phyloP scores from a whole-genome alignment of 441 rosid genomes.

The Monsonia emarginata region DNA sequence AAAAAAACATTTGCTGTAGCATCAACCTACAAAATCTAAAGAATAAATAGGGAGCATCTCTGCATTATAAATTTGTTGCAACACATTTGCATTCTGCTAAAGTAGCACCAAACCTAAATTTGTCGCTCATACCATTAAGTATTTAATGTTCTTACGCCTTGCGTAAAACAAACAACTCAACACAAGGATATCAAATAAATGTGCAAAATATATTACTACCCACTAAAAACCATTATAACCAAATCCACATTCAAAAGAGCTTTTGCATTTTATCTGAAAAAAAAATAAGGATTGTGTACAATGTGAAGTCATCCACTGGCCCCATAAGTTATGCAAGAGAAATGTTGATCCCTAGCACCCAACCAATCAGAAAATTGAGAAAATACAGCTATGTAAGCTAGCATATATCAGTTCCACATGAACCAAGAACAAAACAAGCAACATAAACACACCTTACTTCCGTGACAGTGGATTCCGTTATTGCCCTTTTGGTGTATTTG shows the following conservation, averaged over 20 bases:
- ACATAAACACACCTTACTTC: constrained; percentile 68
- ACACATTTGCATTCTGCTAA: neutral
- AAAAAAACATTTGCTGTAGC: neutral
- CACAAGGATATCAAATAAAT: too few relatives aligned
- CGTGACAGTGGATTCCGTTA: constrained; percentile 68
- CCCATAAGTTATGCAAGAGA: neutral
- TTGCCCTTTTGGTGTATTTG: constrained; percentile 55
- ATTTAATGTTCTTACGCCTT: too few relatives aligned
- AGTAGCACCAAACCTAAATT: too few relatives aligned
- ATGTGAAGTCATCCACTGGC: neutral
- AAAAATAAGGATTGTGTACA: neutral
- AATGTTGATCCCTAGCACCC: neutral
- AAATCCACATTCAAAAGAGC: neutral
- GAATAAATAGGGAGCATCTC: neutral
- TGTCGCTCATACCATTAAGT: too few relatives aligned
- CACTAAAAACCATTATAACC: neutral
- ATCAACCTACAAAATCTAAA: neutral
- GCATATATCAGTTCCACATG: neutral
- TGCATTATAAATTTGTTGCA: neutral
- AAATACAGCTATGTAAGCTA: neutral
- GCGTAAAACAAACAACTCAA: too few relatives aligned
- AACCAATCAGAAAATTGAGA: neutral
- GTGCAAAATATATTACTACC: too few relatives aligned
- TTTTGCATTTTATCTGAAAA: neutral
- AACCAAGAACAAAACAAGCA: neutral